Evolutionary conservation across 1,139 yeast genomes (phyloP), one percentile per base, ranked within the genome.

Genomic region (Hansenula lynferdii): DNA sequence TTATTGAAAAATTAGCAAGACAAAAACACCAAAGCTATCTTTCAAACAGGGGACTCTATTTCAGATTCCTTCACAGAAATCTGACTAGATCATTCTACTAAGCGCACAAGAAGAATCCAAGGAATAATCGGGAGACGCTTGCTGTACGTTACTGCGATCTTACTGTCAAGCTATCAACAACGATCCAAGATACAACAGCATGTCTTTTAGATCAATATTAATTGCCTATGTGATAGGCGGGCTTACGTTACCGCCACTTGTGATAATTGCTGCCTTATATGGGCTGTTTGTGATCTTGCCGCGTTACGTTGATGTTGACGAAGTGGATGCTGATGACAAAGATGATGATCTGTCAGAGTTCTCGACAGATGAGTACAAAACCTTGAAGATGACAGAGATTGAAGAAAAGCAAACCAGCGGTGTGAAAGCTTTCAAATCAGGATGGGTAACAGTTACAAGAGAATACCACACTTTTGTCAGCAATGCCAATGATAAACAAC

Each of bases 401-500:
- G 81, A 82, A 43, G 90, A 85, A 48, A 61, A 62, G 15, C 62
- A 65, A 32, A 69, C 70, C 21, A 61, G 76, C 2, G 95, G 94
- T 3, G 75, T 84, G 7, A 77, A 79, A 27, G 73, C 87, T 0
- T 75, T 69, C 50, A 79, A 75, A 54, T 63, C 77, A 11, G 96
- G 96, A 2, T 87, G 96, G 95, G 62, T 90, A 5, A 77, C 84
- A 4, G 87, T 89, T 9, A 85, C 96, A 0, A 79, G 79, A 43
- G 92, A 85, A 49, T 86, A 83, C 50, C 75, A 75, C 67, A 64
- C 40, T 67, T 74, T 52, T 67, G 80, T 34, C 76, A 43, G 38
- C 17, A 45, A 40, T 30, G 52, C 55, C 7, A 42, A 43, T 31
- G 54, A 49, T 11, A 44, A 54, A 42, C 46, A 47, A 33, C 23